phyloP scores from a whole-genome alignment of 192 early-diverging fungal species.

The Geranomyces variabilis region DNA sequence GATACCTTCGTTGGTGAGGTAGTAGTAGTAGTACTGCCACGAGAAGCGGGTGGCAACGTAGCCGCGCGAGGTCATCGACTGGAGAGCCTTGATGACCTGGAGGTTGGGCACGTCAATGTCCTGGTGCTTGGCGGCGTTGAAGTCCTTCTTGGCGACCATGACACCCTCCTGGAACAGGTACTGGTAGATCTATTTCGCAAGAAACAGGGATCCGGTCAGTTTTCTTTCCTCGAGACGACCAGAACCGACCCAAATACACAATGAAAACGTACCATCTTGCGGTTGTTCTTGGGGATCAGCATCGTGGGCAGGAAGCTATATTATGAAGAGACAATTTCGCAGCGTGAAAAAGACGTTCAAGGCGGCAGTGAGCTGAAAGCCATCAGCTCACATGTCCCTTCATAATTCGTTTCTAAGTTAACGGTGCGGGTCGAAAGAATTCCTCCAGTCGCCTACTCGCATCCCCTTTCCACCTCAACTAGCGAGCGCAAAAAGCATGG shows the following conservation, averaged over 20 bases:
- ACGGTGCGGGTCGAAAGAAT: not conserved
- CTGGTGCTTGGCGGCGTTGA: constrained; percentile 91
- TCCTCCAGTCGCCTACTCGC: not conserved
- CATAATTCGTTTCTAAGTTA: not conserved
- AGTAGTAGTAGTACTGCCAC: constrained; percentile 99
- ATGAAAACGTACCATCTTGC: constrained; percentile 61
- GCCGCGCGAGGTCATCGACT: constrained; percentile 92
- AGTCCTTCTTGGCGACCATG: constrained; percentile 99
- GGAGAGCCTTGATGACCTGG: constrained; percentile 98
- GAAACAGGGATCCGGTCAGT: constrained; percentile 29
- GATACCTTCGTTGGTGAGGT: constrained; percentile 96
- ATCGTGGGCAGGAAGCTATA: constrained; percentile 59
- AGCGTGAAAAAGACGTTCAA: not conserved
- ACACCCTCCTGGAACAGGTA: constrained; percentile 83
- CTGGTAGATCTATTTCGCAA: constrained; percentile 75
- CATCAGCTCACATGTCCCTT: constrained; percentile 29
- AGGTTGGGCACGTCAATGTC: constrained; percentile 98
- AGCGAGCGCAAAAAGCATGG: no score
- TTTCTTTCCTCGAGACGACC: constrained; percentile 60
- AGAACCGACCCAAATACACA: not conserved
- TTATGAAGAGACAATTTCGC: not conserved
- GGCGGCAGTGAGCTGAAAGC: constrained; percentile 39
- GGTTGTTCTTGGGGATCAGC: constrained; percentile 97
- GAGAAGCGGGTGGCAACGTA: constrained; percentile 97
- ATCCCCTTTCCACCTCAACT: not conserved